Evolutionary conservation across 1,284 basidiomycete genomes (phyloP), one percentile per base, ranked within the genome.

Genomic region (Rhodotorula sp.): DNA sequence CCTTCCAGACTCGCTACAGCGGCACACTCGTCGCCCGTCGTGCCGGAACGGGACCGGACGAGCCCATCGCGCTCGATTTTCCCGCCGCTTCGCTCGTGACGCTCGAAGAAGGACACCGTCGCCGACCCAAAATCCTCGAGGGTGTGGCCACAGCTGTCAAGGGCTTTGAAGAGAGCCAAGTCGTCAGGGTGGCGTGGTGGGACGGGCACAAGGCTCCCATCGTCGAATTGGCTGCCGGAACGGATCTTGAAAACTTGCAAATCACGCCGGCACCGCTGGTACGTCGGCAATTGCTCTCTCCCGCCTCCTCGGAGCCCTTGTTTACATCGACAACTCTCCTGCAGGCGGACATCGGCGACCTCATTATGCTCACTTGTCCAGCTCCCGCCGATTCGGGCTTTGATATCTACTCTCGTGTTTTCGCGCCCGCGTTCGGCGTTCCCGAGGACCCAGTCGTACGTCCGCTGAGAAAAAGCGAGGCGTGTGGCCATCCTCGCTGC

Each of bases 321-420:
- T 16, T 43, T 12, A 38, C 18, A 7, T 34, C 10, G 52, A 60
- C 23, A 14, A 2, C 19, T 31, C 16, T 38, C 15, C 18, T 7
- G 5, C 49, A 64, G 63, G 52, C 26, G 8, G 43, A n/a, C 12
- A 31, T 62, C 16, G 64, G 54, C 28, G 47, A 26, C 4, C 47
- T 63, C n/a, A 50, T 62, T 21, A 66, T 72, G 57, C 38, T 75
- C 8, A 72, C 70, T 2, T 63, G 70, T 54, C 66, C 66, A 2
- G 59, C 68, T 0, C 66, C 68, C 50, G 23, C 38, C 23, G 34
- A 23, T 2, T 64, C 67, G 26, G 61, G 49, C 21, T 57, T 38
- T 59, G 77, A 78, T 19, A 87, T 87, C 78, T 79, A 84, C 38
- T 85, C 85, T 19, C 84, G 87, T 5, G 85, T 87, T 81, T 87